Evolutionary conservation across 805 yeast genomes (phyloP).

Genomic region (Metschnikowia anglica): DNA sequence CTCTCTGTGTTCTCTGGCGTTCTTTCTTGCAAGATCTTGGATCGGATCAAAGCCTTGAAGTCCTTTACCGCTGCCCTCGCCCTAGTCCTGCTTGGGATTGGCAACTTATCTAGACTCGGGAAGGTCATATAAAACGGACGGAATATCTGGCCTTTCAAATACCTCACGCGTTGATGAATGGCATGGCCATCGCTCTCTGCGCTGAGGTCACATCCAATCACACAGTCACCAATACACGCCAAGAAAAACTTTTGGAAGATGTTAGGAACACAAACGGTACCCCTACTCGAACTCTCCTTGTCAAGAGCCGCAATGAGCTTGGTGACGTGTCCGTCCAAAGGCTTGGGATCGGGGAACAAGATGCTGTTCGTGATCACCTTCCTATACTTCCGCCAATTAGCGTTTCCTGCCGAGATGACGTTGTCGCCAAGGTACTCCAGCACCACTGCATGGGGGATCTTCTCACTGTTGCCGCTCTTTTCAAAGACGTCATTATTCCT

Average conservation of each 20-base stretch:
- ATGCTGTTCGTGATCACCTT: slow-evolving; percentile 45
- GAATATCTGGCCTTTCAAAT: slow-evolving; percentile 52
- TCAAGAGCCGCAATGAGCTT: slow-evolving; percentile 31
- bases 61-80: slow-evolving; percentile 40
- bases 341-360: slow-evolving; percentile 46
- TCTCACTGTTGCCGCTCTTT: slow-evolving; percentile 60
- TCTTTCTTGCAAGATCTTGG: slow-evolving; percentile 25
- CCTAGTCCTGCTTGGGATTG: slow-evolving; percentile 45
- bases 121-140: slow-evolving; percentile 54
- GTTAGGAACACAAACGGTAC: slow-evolving; percentile 26
- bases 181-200: slow-evolving; percentile 33
- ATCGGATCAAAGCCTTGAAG: slow-evolving; percentile 21
- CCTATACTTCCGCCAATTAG: slow-evolving; percentile 50
- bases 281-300: slow-evolving; percentile 10
- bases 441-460: slow-evolving; percentile 54
- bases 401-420: slow-evolving; percentile 58
- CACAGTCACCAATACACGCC: slow-evolving; percentile 50
- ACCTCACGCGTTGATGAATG: slow-evolving; percentile 41
- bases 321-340: slow-evolving; percentile 39
- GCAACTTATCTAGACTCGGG: slow-evolving; percentile 52
- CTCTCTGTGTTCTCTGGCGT: slow-evolving; percentile 36
- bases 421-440: slow-evolving; percentile 61
- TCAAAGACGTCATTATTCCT: slow-evolving; percentile 51
- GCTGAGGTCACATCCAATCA: slow-evolving; percentile 49
- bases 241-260: slow-evolving; percentile 47